Percentiles rank a stretch among this genome's conserved stretches.
phyloP scores from a whole-genome alignment of 768 basidiomycete genomes.

The Lactarius deliciosus region DNA sequence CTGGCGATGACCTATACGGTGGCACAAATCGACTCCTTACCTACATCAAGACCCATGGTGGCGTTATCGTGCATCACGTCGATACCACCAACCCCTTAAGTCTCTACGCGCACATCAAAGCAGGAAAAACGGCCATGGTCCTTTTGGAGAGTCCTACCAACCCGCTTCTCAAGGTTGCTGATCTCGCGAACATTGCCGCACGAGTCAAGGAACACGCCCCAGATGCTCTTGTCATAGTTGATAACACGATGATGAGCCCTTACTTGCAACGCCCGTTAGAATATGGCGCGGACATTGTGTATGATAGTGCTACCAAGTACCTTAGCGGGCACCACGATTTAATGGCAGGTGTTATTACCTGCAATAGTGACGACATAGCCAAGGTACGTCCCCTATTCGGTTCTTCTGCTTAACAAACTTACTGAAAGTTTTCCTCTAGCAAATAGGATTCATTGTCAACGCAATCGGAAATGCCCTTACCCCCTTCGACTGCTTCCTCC shows the following conservation, averaged over 20 bases:
- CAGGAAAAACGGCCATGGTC: slow-evolving; percentile 88
- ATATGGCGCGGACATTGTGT: slow-evolving; percentile 95
- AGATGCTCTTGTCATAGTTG: slow-evolving; percentile 82
- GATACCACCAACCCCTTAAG: slow-evolving; percentile 79
- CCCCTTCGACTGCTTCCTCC: slow-evolving; percentile 95
- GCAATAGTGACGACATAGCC: slow-evolving; percentile 87
- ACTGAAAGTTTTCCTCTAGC: slow-evolving; percentile 43
- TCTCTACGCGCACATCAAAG: slow-evolving; percentile 61
- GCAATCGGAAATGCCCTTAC: slow-evolving; percentile 90
- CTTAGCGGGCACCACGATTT: slow-evolving; percentile 97
- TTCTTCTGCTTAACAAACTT: slow-evolving; percentile 16
- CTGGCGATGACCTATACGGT: slow-evolving; percentile 96
- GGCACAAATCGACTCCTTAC: slow-evolving; percentile 94
- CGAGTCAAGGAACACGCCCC: slow-evolving; percentile 82
- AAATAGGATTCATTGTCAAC: slow-evolving; percentile 90
- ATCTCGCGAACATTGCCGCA: slow-evolving; percentile 78
- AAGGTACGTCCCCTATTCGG: slow-evolving; percentile 51
- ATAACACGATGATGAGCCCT: slow-evolving; percentile 99
- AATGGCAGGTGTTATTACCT: slow-evolving; percentile 95
- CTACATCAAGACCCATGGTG: slow-evolving; percentile 84
- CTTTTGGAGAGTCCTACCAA: slow-evolving; percentile 97
- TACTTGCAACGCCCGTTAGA: slow-evolving; percentile 94
- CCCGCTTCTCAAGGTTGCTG: slow-evolving; percentile 92
- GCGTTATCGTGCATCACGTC: slow-evolving; percentile 88
- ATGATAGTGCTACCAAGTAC: slow-evolving; percentile 98